Evolutionary conservation across 202 grass and related monocot genomes (phyloP), one percentile per base, ranked within the genome.

Genomic region (Sporobolus alterniflorus): DNA sequence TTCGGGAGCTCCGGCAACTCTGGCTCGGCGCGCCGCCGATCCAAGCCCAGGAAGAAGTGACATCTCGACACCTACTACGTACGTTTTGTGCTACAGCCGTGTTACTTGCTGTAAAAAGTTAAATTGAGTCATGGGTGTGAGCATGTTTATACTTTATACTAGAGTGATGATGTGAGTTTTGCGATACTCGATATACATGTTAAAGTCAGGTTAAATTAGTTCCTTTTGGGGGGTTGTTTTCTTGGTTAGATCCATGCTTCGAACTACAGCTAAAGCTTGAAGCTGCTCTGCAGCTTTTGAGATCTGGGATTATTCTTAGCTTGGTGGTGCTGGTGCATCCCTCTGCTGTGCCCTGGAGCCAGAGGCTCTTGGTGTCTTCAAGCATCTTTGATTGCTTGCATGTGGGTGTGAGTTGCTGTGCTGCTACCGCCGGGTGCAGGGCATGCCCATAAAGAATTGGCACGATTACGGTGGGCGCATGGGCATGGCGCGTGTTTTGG

Each of bases 31-130:
- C 82, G 64, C 28, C 80, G 47, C 25, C 80, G 80, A 13, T 62
- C 80, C 31, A 91, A 91, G 76, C 75, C 75, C 14, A 84, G 71
- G 79, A 90, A 69, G 75, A 87, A 76, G 84, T 79, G 61, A 87
- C 46, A 50, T 16, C 24, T 26, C 57, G 22, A 50, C n/a, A 62
- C 33, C 34, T 55, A 20, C 5, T 7, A 56, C 28, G 13, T 40
- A 18, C 34, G 36, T 48, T 28, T 48, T 22, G 11, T 32, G 81
- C 2, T 33, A 69, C 44, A 11, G 36, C 24, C n/a, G 50, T 8
- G 63, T 60, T 32, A 55, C n/a, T 7, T 28, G 24, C 73, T 61
- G 78, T 86, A 69, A 83, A 68, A 83, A 83, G 69, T 13, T 11
- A 55, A 59, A 25, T 28, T 33, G 33, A 41, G 63, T 39, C 84